Conservation (phyloP, 768 basidiomycete species). For the Mycena galopus region DNA sequence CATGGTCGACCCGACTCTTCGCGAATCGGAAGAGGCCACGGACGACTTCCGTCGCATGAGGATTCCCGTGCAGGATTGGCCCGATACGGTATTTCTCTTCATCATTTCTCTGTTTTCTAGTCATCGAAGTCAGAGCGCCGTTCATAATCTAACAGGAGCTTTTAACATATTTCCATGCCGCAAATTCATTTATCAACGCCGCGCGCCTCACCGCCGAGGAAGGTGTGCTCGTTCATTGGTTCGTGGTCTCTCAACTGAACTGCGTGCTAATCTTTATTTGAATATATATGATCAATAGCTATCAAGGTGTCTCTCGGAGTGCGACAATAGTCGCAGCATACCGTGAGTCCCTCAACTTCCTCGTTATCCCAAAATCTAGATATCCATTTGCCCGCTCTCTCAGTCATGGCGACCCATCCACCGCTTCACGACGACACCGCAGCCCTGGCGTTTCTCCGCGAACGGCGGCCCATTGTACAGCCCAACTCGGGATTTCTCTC, state of each 20-base stretch:
- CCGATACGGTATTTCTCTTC: constrained; percentile 18
- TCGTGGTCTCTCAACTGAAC: not conserved
- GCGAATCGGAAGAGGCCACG: not conserved
- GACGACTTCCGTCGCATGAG: not conserved
- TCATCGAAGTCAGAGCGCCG: not conserved
- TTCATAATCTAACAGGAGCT: not conserved
- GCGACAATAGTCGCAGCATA: constrained; percentile 26
- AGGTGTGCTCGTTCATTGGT: constrained; percentile 28
- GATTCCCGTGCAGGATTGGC: constrained; percentile 5
- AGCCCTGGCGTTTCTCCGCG: too few relatives aligned
- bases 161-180: not conserved
- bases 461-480: too few relatives aligned
- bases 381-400: not conserved
- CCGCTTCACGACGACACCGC: too few relatives aligned
- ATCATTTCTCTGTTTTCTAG: not conserved
- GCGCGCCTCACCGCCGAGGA: not conserved
- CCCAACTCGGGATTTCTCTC: too few relatives aligned
- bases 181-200: constrained; percentile 22
- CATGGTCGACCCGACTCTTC: not conserved
- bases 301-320: constrained; percentile 14
- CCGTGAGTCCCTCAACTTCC: not conserved
- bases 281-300: not conserved
- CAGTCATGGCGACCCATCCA: not conserved
- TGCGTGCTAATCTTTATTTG: not conserved
- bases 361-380: too few relatives aligned